These are phyloP conservation scores for Berberis vulgaris DNA, from an alignment of 164 flowering plant genomes.

Conservation along the genomic window DNA sequence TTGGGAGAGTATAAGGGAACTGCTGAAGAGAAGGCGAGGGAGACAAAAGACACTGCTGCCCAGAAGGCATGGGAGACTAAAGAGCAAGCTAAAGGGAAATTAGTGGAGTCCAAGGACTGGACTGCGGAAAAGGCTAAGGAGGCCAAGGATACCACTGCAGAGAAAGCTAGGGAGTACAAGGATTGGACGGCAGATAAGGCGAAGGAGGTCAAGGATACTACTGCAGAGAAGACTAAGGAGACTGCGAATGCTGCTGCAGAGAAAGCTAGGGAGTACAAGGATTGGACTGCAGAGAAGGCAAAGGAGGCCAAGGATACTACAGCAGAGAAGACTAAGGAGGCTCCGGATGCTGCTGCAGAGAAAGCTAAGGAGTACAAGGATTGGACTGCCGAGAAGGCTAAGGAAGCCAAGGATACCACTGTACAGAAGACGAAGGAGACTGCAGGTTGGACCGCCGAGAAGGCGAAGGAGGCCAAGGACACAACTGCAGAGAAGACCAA, in stretches of 20 bases:
- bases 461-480: conserved; percentile 14
- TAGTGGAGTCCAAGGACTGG: conserved; percentile 6
- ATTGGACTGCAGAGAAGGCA: too few species aligned
- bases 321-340: too few species aligned
- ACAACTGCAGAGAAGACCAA: conserved; percentile 7
- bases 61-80: conserved; percentile 6
- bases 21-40: conserved; percentile 17
- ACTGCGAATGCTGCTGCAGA: conserved; percentile 13
- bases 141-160: conserved; percentile 8
- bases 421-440: conserved; percentile 5
- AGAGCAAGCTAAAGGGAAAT: conserved; percentile 12
- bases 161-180: conserved; percentile 18
- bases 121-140: conserved; percentile 14
- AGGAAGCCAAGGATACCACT: conserved; percentile 15
- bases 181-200: conserved; percentile 17
- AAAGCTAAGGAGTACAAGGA: conserved; percentile 12
- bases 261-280: conserved; percentile 4
- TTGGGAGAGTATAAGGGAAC: conserved; percentile 11
- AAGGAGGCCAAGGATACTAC: too few species aligned
- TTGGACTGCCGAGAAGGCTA: too few species aligned
- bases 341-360: conserved; percentile 9
- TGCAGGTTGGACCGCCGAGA: conserved; percentile 10
- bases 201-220: conserved; percentile 15
- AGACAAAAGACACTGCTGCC: conserved; percentile 13
- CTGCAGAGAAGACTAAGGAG: conserved; percentile 11